Evolutionary conservation across 208 protist genomes (phyloP), one percentile per base, ranked within the genome.

Genomic region (Trypanosoma boissoni): DNA sequence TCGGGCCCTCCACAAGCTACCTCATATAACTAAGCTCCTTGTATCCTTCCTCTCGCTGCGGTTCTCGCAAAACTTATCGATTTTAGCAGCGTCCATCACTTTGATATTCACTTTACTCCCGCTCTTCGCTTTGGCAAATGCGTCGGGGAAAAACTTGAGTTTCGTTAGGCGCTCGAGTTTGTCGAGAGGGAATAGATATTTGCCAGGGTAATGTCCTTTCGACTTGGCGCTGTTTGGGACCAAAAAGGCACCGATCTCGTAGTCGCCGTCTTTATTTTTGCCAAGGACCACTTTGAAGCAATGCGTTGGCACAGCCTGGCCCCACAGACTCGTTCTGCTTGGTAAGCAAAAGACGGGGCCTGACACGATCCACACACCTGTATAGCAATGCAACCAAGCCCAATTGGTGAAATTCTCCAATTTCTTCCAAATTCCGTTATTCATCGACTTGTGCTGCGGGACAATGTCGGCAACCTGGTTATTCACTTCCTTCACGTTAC

Each of bases 381-480:
- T 28, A 43, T 64, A 23, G 58, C 66, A 50, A 23, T 54, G 41
- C 29, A 42, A 57, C 58, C 62, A 43, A 59, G 46, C 79, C 45
- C 64, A 81, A 16, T 67, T 59, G 24, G 72, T 83, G 43, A 94
- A 70, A 26, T 66, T 58, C 72, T 94, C 88, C 27, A 94, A 55
- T 14, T 84, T 75, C 48, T 81, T 48, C 85, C 88, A 94, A 59
- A 92, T 84, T 49, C 78, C 42, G 28, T 76, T 79, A 64, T 94
- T 94, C 61, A 82, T 48, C 32, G 84, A 86, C 79, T 83, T 90
- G 64, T 92, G 82, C 70, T 94, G 88, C 48, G 88, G 88, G 10
- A 92, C 80, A 36, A 91, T 83, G 69, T 94, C 92, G 14, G 83
- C 83, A 57, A 74, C 89, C 76, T 92, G 81, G 61, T 91, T 90